phyloP scores from a whole-genome alignment of 2,329 filamentous ascomycete species.

The Blumeria graminis region DNA sequence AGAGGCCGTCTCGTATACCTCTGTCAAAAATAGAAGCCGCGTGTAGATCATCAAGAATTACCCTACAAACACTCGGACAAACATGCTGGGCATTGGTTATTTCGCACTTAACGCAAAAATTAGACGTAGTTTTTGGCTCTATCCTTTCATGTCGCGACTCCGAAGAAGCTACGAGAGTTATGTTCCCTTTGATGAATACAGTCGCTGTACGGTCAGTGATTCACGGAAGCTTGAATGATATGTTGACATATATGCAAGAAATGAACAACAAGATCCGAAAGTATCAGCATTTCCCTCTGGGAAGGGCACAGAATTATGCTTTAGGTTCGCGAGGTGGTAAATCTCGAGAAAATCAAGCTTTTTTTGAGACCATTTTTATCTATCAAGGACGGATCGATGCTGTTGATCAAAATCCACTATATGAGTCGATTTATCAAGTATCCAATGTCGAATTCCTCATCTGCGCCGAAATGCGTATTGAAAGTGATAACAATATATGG shows the following conservation, averaged over 20 bases:
- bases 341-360: slow-evolving; percentile 12
- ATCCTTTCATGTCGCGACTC: slow-evolving; percentile 69
- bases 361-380: slow-evolving; percentile 43
- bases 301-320: slow-evolving; percentile 35
- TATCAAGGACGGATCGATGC: slow-evolving; percentile 28
- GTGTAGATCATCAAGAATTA: slow-evolving; percentile 43
- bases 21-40: slow-evolving; percentile 25
- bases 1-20: slow-evolving; percentile 21
- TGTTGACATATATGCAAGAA: slow-evolving; percentile 51
- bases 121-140: slow-evolving; percentile 63
- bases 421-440: slow-evolving; percentile 19
- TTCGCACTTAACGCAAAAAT: slow-evolving; percentile 31
- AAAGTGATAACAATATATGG: slow-evolving; percentile 23
- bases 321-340: slow-evolving; percentile 11
- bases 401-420: slow-evolving; percentile 5
- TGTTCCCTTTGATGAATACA: slow-evolving; percentile 88
- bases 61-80: slow-evolving; percentile 52
- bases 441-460: slow-evolving; percentile 61
- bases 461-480: slow-evolving; percentile 55
- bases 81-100: slow-evolving; percentile 52
- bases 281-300: slow-evolving; percentile 54
- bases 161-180: slow-evolving; percentile 36
- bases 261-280: slow-evolving; percentile 40
- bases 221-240: slow-evolving; percentile 37
- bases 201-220: slow-evolving; percentile 49